Conservation (phyloP, 1,139 yeast genomes). For the Debaryomyces robertsiae region DNA sequence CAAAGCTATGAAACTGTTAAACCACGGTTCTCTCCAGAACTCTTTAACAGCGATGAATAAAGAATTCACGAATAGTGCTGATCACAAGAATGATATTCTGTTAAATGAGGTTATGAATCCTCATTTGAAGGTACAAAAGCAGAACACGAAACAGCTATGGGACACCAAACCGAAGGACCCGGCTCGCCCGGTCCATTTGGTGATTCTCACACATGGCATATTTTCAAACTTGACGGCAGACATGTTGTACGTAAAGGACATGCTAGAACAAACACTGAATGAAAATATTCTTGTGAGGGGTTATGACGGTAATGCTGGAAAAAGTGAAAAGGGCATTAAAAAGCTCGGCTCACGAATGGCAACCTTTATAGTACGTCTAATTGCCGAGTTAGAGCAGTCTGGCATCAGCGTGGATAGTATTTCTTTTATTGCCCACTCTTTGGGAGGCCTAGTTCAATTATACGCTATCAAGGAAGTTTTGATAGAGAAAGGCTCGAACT, state of each 20-base stretch:
- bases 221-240: conserved; percentile 91
- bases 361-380: conserved; percentile 61
- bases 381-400: conserved; percentile 35
- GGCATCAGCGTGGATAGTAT: conserved; percentile 52
- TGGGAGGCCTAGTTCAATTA: conserved; percentile 88
- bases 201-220: conserved; percentile 84
- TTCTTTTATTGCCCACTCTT: conserved; percentile 88
- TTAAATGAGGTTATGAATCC: conserved; percentile 21
- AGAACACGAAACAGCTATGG: conserved; percentile 75
- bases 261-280: conserved; percentile 59
- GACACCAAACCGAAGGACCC: conserved; percentile 44
- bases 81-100: conserved; percentile 14
- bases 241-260: conserved; percentile 81
- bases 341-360: conserved; percentile 81
- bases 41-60: conserved; percentile 21
- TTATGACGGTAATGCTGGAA: conserved; percentile 78
- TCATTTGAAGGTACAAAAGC: conserved; percentile 43
- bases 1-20: conserved; percentile 32
- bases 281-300: conserved; percentile 81
- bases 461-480: conserved; percentile 83
- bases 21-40: conserved; percentile 27
- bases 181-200: conserved; percentile 63
- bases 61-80: not conserved
- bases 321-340: conserved; percentile 86
- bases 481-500: conserved; percentile 53